Base-by-base conservation (phyloP, 768 basidiomycete species). In the Agrocybe praecox region DNA sequence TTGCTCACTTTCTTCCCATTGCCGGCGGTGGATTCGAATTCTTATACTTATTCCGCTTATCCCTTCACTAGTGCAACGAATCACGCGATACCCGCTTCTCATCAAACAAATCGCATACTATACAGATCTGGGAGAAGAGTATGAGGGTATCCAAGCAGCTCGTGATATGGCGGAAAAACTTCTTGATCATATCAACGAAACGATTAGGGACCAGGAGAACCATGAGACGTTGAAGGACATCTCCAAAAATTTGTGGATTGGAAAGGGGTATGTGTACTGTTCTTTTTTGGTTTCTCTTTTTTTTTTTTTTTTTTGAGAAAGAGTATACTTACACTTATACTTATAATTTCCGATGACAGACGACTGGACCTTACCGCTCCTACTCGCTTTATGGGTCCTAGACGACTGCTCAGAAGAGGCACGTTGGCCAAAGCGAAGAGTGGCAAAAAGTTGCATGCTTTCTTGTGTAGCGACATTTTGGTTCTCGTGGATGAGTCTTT, bases 31-130 rank as follows among this genome's bases (percentile, higher is more conserved):
- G n/a, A n/a, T n/a, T n/a, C n/a, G n/a, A n/a, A n/a, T n/a, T n/a
- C n/a, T n/a, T n/a, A n/a, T n/a, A n/a, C n/a, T n/a, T n/a, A n/a
- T n/a, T n/a, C n/a, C n/a, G n/a, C n/a, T n/a, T n/a, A n/a, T n/a
- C 21, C 26, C 36, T 29, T 22, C 32, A 42, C 10, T 58, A 94
- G 92, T 96, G 94, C 94, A 97, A 85, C 87, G 96, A 9, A 87
- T 98, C 54, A 97, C 96, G 0, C 82, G 94, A 55, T 99, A 98
- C 67, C 96, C 96, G 0, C 78, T 99, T 0, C 79, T 98, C 29
- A 87, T 98, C 61, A 86, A 87, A 52, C 91, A 93, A 83, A 91
- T 97, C 60, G 69, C 93, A 22, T 82, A 87, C 19, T 92, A 95
- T 67, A 95, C 94, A 2, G 86, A 89, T 26, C 72, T 76, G 1